Base-by-base conservation (phyloP, 768 basidiomycete species). In the Dioszegia crocea region DNA sequence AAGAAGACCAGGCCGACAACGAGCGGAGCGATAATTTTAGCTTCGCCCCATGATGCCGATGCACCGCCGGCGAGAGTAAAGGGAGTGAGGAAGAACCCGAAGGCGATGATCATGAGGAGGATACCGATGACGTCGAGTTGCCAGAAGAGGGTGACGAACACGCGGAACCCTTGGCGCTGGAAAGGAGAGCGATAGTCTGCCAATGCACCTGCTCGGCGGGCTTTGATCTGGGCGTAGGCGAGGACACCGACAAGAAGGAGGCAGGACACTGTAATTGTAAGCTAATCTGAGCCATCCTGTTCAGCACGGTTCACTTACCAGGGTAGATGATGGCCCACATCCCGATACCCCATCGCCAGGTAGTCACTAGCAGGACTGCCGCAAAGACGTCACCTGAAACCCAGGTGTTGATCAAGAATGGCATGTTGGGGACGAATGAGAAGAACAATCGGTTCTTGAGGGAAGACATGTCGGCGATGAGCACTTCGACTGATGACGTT, bases 341-440 rank as follows among this genome's bases (percentile, higher is more conserved):
- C 41, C 70, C 70, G 45, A 76, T 71, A 45, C 76, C 76, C 69
- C 68, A 75, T 30, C 66, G 55, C 77, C 77, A 77, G 36, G 64
- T 67, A 0, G 66, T 65, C 26, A 44, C 31, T 3, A 36, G 45
- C 4, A 70, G 24, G 19, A 70, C 66, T 0, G 68, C 57, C 2
- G 45, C n/a, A 9, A 63, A 64, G 33, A 71, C 63, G 43, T 73
- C 47, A 23, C 75, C 77, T 8, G 61, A 57, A 6, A 76, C 70
- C 76, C 76, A 77, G 41, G 73, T 62, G 56, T 71, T 76, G 69
- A 76, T 71, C 10, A 75, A 48, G 65, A 69, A 72, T 4, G 74
- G 70, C 41, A 64, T 29, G 8, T 73, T 70, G 0, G 74, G 72
- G 30, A 77, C 62, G 63, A 65, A 77, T 8, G 71, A 74, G 64